phyloP scores from a whole-genome alignment of 2,329 filamentous ascomycete genomes.

The Cladosporium velox region DNA sequence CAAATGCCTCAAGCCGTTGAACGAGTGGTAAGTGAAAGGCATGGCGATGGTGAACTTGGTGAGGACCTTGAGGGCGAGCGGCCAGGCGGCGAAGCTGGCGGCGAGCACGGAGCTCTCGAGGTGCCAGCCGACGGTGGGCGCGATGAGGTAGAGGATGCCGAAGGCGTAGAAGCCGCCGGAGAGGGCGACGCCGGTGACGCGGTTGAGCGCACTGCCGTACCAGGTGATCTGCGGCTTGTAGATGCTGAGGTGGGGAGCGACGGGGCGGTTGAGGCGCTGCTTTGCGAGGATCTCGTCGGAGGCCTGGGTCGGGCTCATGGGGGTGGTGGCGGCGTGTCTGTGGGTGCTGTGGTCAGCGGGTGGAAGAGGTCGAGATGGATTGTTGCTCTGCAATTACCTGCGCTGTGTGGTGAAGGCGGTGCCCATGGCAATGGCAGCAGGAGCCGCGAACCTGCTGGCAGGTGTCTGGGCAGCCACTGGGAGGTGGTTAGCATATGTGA shows the following conservation, averaged over 20 bases:
- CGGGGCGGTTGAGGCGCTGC: slow-evolving; percentile 79
- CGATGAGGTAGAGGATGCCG: slow-evolving; percentile 75
- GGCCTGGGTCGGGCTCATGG: slow-evolving; percentile 21
- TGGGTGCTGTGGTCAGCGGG: background rate
- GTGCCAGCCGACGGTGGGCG: slow-evolving; percentile 73
- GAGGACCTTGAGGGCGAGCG: slow-evolving; percentile 58
- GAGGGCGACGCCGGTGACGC: slow-evolving; percentile 76
- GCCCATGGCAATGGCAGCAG: slow-evolving; percentile 43
- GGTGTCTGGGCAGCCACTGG: slow-evolving; percentile 50
- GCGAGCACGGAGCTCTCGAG: slow-evolving; percentile 65
- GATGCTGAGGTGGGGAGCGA: slow-evolving; percentile 82
- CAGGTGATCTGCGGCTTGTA: slow-evolving; percentile 87
- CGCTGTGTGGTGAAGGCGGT: slow-evolving; percentile 46
- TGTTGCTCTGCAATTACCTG: slow-evolving; percentile 46
- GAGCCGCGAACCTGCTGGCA: slow-evolving; percentile 48
- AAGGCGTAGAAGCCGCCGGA: slow-evolving; percentile 78
- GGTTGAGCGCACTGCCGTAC: slow-evolving; percentile 74
- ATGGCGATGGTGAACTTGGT: slow-evolving; percentile 62
- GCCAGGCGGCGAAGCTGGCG: slow-evolving; percentile 64
- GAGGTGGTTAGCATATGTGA: slow-evolving; percentile 24
- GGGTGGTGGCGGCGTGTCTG: slow-evolving; percentile 54
- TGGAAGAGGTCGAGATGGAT: no score
- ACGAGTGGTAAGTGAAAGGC: slow-evolving; percentile 68
- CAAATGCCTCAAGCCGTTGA: slow-evolving; percentile 73
- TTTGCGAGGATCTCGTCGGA: slow-evolving; percentile 69